phyloP scores from a whole-genome alignment of 805 yeast genomes.

The Kuraishia hungarica region DNA sequence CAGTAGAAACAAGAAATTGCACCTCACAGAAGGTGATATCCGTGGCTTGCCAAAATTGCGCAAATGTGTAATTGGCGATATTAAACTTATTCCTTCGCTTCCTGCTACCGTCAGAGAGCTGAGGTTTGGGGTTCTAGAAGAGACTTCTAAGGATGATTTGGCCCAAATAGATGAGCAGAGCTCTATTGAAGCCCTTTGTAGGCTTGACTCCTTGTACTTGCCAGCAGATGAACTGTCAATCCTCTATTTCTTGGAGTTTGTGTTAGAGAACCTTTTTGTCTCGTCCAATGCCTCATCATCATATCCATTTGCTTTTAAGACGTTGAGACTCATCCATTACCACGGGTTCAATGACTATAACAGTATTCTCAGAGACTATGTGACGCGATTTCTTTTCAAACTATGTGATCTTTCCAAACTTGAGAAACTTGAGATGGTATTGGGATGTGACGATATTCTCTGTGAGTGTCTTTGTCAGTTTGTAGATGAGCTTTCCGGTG shows the following conservation, averaged over 20 bases:
- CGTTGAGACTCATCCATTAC: conserved; percentile 32
- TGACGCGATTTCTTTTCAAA: conserved; percentile 19
- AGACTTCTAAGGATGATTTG: conserved; percentile 3
- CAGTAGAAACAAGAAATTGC: conserved; percentile 8
- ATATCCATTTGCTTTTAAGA: conserved; percentile 15
- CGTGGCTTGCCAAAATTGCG: conserved; percentile 4
- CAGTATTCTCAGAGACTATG: conserved; percentile 21
- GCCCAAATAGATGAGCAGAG: conserved; percentile 1
- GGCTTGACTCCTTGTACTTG: conserved; percentile 17
- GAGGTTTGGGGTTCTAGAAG: conserved; percentile 9
- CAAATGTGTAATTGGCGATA: conserved; percentile 10
- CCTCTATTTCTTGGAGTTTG: conserved; percentile 22
- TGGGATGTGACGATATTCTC: conserved; percentile 42
- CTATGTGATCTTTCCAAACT: conserved; percentile 22
- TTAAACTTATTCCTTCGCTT: conserved; percentile 11
- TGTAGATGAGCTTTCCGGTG: conserved; percentile 24
- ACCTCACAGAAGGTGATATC: conserved; percentile 4
- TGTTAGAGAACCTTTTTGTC: conserved; percentile 11
- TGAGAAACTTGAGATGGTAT: conserved; percentile 36
- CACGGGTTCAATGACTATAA: conserved; percentile 37
- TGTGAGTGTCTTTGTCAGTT: conserved; percentile 40
- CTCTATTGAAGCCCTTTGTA: conserved; percentile 1
- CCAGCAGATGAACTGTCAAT: conserved; percentile 28
- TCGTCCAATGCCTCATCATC: background rate
- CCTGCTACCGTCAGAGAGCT: conserved; percentile 12